phyloP scores from a whole-genome alignment of 106 monocot genomes.

The Dendrobium nobile region DNA sequence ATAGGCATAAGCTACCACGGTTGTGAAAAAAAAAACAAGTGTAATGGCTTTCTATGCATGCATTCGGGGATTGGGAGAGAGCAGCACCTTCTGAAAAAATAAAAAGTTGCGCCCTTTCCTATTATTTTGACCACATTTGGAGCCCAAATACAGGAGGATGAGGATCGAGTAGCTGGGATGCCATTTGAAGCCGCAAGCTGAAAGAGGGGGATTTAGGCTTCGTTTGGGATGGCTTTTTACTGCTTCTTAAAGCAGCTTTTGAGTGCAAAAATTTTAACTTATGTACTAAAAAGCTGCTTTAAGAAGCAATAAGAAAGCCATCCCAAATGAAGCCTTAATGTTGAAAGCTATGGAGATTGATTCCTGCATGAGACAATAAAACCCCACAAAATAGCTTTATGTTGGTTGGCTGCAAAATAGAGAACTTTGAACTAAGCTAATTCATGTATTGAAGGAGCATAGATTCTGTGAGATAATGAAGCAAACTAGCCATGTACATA shows the following conservation, averaged over 20 bases:
- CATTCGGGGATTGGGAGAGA: background rate
- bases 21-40: background rate
- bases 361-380: slow-evolving; percentile 14
- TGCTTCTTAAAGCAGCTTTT: too few relatives aligned
- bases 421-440: background rate
- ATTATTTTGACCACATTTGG: background rate
- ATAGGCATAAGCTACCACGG: background rate
- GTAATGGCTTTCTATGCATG: background rate
- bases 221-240: too few relatives aligned
- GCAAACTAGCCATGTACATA: background rate
- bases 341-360: slow-evolving; percentile 31
- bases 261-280: too few relatives aligned
- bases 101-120: background rate
- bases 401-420: background rate
- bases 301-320: too few relatives aligned
- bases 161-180: background rate
- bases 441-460: background rate
- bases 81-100: background rate
- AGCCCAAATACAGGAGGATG: background rate
- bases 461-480: background rate
- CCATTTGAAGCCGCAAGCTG: background rate
- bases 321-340: background rate
- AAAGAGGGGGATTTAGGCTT: slow-evolving; percentile 3
- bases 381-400: background rate
- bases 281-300: too few relatives aligned